A percentile compares a stretch with the other conserved stretches of the same genome.
Conservation (phyloP, 331 rosid species). For the Malus hybrid region DNA sequence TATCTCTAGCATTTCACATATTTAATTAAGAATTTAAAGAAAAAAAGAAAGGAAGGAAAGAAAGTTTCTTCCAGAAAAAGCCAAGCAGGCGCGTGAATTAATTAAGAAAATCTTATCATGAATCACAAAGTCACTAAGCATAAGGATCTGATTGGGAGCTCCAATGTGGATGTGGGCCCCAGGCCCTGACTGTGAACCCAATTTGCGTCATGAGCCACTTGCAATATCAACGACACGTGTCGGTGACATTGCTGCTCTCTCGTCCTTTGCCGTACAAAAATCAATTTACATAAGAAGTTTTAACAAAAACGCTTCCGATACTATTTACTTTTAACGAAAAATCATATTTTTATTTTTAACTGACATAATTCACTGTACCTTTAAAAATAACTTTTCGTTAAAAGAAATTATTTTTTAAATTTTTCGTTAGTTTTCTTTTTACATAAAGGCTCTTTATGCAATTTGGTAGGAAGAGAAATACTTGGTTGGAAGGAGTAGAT, state of each 20-base stretch:
- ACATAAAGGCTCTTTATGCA: too few species aligned
- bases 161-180: background rate
- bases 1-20: too few species aligned
- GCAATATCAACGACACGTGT: background rate
- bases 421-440: too few species aligned
- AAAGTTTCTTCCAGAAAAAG: background rate
- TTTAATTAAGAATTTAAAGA: background rate
- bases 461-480: too few species aligned
- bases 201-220: background rate
- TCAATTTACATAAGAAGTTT: too few species aligned
- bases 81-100: background rate
- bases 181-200: background rate
- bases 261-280: background rate
- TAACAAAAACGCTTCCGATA: too few species aligned
- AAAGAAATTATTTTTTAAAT: too few species aligned
- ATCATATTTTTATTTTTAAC: too few species aligned
- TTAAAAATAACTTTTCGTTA: too few species aligned
- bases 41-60: background rate
- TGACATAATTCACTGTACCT: too few species aligned
- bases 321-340: too few species aligned
- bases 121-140: background rate
- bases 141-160: background rate
- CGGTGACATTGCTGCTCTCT: background rate
- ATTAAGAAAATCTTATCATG: background rate
- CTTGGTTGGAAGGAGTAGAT: too few species aligned